phyloP scores from a whole-genome alignment of 139 green algal genomes.

The Micractinium conductrix region DNA sequence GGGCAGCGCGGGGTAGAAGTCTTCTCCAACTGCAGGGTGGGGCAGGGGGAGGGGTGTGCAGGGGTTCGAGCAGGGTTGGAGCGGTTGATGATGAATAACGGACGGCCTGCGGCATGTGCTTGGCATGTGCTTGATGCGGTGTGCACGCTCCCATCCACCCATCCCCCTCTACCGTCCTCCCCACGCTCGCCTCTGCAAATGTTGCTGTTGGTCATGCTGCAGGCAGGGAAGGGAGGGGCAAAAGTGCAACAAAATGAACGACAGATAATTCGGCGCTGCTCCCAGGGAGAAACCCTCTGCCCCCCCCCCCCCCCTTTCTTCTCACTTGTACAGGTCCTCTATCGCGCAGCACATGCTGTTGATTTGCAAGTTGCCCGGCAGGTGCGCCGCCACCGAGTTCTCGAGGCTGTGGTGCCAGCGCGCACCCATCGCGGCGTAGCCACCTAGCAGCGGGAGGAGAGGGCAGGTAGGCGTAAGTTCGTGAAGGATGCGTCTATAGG shows the following conservation, averaged over 20 bases:
- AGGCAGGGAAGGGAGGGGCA: background rate
- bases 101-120: no score
- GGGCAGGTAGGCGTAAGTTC: no score
- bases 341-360: constrained; percentile 99
- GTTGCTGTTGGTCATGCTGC: constrained; percentile 74
- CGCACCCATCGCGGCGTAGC: constrained; percentile 63
- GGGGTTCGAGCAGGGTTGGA: background rate
- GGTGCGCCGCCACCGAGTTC: constrained; percentile 74
- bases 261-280: no score
- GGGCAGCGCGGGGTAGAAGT: constrained; percentile 66
- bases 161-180: no score
- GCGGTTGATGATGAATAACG: no score
- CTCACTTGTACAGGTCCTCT: constrained; percentile 58
- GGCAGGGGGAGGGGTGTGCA: constrained; percentile 31
- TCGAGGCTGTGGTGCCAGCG: constrained; percentile 78
- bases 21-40: constrained; percentile 80
- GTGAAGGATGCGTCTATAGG: no score
- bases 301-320: background rate
- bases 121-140: no score
- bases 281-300: background rate
- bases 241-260: no score
- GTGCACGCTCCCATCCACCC: no score
- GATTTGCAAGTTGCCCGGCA: constrained; percentile 90
- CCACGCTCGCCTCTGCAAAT: no score
- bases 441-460: no score